Evolutionary conservation across 1,284 basidiomycete species (phyloP), one percentile per base, ranked within the genome.

Genomic region (Rhodotorula sp.): DNA sequence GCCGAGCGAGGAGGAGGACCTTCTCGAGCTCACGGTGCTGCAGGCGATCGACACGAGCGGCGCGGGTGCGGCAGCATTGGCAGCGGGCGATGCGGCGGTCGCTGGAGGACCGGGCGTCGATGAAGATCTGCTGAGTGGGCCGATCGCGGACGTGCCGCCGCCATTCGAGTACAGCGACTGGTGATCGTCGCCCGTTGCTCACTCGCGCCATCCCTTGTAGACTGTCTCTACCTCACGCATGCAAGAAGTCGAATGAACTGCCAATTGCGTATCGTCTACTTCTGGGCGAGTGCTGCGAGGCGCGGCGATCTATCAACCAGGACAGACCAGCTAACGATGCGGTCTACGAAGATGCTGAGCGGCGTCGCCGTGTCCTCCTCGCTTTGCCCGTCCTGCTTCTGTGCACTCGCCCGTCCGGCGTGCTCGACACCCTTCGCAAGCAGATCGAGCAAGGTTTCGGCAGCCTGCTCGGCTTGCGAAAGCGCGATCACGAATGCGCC

Each of bases 131-230:
- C 34, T 62, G 23, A 52, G 52, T 78, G 86, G 85, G 27, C 87
- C 88, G 34, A 92, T 94, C 79, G 89, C 88, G n/a, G 88, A 88
- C 58, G 86, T 88, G 34, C 93, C 93, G 74, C 86, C 85, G 78
- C 81, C 89, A 34, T 93, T 93, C 78, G 90, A 92, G 88, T 80
- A 61, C 57, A 64, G 68, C 13, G 72, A 74, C 54, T 76, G 73
- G 73, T 73, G 73, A 17, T 34, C 64, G 12, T 63, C 10, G 2
- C 14, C 2, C 8, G 14, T 52, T 10, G 17, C 61, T 46, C 45
- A 34, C 42, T 52, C 25, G 46, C 52, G 17, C 61, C 8, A 17
- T 17, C 10, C 42, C 17, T 7, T 55, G 55, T 56, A 56, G 55
- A 42, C 55, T 34, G 34, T 34, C 34, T 34, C 34, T 34, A 34